Evolutionary conservation across 2,329 filamentous ascomycete genomes (phyloP).

Genomic region (Dactylellina haptotyla): DNA sequence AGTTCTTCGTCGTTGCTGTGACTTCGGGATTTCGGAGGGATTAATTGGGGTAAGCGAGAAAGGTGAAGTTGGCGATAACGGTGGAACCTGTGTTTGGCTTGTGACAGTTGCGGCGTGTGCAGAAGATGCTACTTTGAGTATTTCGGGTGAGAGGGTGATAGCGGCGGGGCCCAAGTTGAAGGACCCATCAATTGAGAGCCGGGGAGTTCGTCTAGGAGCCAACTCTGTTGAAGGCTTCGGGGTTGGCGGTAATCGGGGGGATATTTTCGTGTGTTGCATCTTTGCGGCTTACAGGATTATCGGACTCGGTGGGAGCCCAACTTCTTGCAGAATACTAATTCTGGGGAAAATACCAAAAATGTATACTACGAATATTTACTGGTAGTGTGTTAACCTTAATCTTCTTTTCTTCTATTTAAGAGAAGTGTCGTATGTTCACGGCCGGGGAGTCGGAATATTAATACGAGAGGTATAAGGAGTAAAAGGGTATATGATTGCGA

Average conservation of each 20-base stretch:
- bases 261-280: conserved; percentile 53
- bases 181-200: conserved; percentile 72
- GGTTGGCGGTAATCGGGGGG: conserved; percentile 74
- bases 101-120: conserved; percentile 58
- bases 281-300: too few species aligned
- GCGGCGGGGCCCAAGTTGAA: conserved; percentile 64
- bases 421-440: conserved; percentile 8
- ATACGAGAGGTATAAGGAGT: conserved; percentile 4
- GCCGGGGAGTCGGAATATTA: conserved; percentile 16
- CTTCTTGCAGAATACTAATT: too few species aligned
- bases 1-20: conserved; percentile 54
- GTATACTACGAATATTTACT: too few species aligned
- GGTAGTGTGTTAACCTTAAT: background rate
- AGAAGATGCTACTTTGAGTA: conserved; percentile 66
- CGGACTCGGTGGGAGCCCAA: too few species aligned
- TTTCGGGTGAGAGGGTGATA: conserved; percentile 64
- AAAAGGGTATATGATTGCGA: conserved; percentile 40
- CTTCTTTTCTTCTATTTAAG: background rate
- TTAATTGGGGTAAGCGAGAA: conserved; percentile 45
- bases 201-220: conserved; percentile 73
- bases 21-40: conserved; percentile 30
- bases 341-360: too few species aligned
- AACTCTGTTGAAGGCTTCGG: conserved; percentile 84
- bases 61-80: conserved; percentile 51
- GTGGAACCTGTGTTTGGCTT: conserved; percentile 31